phyloP scores from a whole-genome alignment of 2,329 filamentous ascomycete genomes.

The Lecanosticta acicola region DNA sequence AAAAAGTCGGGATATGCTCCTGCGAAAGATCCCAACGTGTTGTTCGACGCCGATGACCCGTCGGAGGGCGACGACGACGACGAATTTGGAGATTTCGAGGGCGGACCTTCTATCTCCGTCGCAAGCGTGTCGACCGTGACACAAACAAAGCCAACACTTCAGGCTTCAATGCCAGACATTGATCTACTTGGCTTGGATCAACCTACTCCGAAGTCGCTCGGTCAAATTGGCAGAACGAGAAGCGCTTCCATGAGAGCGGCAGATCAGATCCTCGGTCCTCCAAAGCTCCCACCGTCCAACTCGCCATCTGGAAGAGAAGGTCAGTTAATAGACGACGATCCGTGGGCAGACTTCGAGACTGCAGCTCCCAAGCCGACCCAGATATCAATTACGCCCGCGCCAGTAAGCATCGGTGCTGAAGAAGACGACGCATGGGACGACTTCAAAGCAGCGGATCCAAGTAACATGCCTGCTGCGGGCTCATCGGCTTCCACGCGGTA shows the following conservation, averaged over 20 bases:
- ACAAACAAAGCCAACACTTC: not conserved
- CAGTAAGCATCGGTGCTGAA: constrained; percentile 2
- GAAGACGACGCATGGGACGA: constrained; percentile 42
- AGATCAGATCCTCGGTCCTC: constrained; percentile 2
- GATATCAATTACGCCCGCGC: not conserved
- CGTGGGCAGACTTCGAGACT: constrained; percentile 8
- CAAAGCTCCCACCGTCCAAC: constrained; percentile 2
- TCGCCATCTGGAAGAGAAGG: not conserved
- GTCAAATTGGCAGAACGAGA: constrained; percentile 7
- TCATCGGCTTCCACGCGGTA: too few species aligned
- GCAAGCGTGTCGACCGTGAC: not conserved
- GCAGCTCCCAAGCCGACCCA: not conserved
- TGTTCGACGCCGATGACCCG: constrained; percentile 32
- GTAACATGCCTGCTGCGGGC: not conserved
- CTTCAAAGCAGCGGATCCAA: constrained; percentile 32
- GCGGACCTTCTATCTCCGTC: not conserved
- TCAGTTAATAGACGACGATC: constrained; percentile 4
- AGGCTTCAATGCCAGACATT: constrained; percentile 15
- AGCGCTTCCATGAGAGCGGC: constrained; percentile 2
- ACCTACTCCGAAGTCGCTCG: constrained; percentile 2
- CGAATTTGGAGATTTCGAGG: constrained; percentile 34
- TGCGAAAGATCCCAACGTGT: constrained; percentile 23
- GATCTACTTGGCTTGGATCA: constrained; percentile 30
- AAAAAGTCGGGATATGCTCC: constrained; percentile 24
- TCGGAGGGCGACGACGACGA: constrained; percentile 28